Evolutionary conservation across 2,329 filamentous ascomycete species (phyloP).

Genomic region (Diaporthe aspalathi): DNA sequence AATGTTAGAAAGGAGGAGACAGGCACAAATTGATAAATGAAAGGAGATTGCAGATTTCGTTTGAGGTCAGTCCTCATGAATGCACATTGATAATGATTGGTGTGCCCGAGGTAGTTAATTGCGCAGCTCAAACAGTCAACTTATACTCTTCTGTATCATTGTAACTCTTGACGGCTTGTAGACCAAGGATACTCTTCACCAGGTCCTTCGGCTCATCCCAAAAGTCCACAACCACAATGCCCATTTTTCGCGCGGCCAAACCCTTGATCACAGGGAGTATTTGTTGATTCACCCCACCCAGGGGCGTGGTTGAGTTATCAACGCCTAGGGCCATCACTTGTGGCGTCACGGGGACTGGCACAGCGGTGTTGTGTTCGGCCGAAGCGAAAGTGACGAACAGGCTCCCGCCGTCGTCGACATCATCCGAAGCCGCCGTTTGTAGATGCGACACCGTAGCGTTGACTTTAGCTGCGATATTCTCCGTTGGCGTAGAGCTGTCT

Average conservation of each 20-base stretch:
- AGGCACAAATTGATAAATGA: neutral
- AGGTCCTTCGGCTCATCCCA: slow-evolving; percentile 57
- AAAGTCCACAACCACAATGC: slow-evolving; percentile 65
- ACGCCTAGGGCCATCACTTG: slow-evolving; percentile 59
- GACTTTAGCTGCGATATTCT: slow-evolving; percentile 58
- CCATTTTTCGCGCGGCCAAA: slow-evolving; percentile 57
- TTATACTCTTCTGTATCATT: neutral
- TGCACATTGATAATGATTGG: too few species aligned
- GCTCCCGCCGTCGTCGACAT: slow-evolving; percentile 33
- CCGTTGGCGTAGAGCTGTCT: slow-evolving; percentile 45
- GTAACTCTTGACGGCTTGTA: slow-evolving; percentile 28
- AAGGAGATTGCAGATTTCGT: neutral
- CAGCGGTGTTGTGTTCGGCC: slow-evolving; percentile 53
- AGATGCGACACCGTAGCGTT: slow-evolving; percentile 56
- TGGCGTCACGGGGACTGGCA: slow-evolving; percentile 53
- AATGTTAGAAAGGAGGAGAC: neutral
- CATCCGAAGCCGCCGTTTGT: slow-evolving; percentile 50
- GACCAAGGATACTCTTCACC: slow-evolving; percentile 51
- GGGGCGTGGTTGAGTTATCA: slow-evolving; percentile 49
- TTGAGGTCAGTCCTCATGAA: neutral
- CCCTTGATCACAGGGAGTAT: slow-evolving; percentile 51
- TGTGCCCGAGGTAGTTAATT: neutral
- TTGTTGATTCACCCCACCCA: slow-evolving; percentile 58
- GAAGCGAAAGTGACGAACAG: slow-evolving; percentile 62
- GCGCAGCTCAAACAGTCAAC: neutral